Percentiles rank a stretch among this genome's conserved stretches.
These are phyloP conservation scores for Pyrus betulifolia DNA, from an alignment of 306 rosid genomes.

Conservation along the genomic window DNA sequence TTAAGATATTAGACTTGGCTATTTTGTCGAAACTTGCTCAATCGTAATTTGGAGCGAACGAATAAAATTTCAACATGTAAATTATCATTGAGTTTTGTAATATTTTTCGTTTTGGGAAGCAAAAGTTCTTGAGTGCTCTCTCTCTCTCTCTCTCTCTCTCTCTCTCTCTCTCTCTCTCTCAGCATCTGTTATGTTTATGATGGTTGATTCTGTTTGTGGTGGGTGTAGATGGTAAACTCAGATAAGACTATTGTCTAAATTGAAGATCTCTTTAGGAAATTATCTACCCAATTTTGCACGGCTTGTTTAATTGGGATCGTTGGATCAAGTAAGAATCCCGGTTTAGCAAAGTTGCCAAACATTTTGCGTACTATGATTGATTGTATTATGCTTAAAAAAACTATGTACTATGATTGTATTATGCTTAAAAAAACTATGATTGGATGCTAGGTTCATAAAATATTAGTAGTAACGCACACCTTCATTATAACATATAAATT, in stretches of 20 bases:
- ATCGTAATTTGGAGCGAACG: conserved; percentile 15
- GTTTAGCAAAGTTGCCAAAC: too few species aligned
- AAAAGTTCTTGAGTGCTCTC: background rate
- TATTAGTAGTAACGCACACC: too few species aligned
- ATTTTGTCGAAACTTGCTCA: conserved; percentile 80
- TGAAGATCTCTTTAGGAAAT: too few species aligned
- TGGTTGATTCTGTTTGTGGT: background rate
- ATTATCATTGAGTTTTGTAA: conserved; percentile 5
- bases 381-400: too few species aligned
- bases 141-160: background rate
- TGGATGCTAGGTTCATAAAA: too few species aligned
- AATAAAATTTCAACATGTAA: conserved; percentile 5
- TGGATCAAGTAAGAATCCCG: too few species aligned
- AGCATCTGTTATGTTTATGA: background rate
- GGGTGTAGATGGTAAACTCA: background rate
- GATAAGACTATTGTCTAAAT: background rate
- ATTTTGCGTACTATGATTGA: too few species aligned
- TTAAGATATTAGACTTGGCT: conserved; percentile 81
- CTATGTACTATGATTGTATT: too few species aligned
- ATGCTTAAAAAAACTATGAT: too few species aligned
- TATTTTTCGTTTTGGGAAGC: background rate
- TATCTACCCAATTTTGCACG: too few species aligned
- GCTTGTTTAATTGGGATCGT: too few species aligned
- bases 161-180: background rate
- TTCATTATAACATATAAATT: too few species aligned